Percentiles rank a stretch among this genome's conserved stretches.
Evolutionary conservation across 768 basidiomycete species (phyloP).

Genomic region (Hirschioporus abietinus): DNA sequence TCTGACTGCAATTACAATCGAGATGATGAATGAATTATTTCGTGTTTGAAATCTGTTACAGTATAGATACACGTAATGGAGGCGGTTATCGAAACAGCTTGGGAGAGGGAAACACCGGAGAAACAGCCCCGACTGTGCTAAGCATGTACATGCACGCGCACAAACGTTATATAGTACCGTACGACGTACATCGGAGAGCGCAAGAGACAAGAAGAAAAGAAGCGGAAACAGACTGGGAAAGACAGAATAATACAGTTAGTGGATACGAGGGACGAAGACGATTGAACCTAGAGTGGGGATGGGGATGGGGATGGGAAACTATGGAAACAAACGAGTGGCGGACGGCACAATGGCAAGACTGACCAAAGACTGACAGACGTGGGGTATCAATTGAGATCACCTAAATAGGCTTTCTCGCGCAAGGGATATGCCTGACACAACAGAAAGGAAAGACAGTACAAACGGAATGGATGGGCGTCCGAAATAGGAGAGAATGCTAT

Average conservation of each 20-base stretch:
- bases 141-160: neutral
- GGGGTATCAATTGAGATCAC: neutral
- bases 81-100: neutral
- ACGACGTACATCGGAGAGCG: neutral
- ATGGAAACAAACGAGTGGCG: neutral
- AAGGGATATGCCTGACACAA: neutral
- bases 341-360: neutral
- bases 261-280: neutral
- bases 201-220: neutral
- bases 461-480: neutral
- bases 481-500: neutral
- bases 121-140: neutral
- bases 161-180: neutral
- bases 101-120: neutral
- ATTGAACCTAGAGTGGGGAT: neutral
- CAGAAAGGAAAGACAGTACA: neutral
- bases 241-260: constrained; percentile 1
- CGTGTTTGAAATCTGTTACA: neutral
- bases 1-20: neutral
- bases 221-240: neutral
- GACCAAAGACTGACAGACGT: neutral
- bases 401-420: neutral
- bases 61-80: neutral
- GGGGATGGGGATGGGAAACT: neutral
- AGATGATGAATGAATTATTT: neutral